Base-by-base conservation (phyloP, 1,139 yeast genomes). In the Sugiyamaella xylanicola region DNA sequence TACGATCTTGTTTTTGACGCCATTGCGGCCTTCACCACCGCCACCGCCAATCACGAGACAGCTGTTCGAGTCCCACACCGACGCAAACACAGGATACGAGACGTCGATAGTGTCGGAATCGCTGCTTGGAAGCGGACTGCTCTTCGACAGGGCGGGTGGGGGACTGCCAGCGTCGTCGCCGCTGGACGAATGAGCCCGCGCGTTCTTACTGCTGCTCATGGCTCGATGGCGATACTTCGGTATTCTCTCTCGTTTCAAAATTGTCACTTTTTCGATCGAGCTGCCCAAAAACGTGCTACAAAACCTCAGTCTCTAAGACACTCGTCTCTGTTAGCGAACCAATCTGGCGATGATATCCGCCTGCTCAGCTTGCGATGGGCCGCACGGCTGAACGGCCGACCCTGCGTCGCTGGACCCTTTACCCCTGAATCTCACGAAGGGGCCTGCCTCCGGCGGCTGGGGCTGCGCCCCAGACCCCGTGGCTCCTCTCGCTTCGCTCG, bases 11-110 rank as follows among this genome's bases (percentile, higher is more conserved):
- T 92, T 92, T 47, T 93, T 88, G 55, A 91, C 83, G 45, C 97
- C 97, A 67, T 89, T 85, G 74, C 68, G 85, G 15, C 96, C 96
- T 70, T 89, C 96, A 40, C 97, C 98, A 39, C 97, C 97, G 46
- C 98, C 99, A 43, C 99, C 99, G 4, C 91, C 83, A 27, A 87
- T 87, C 53, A 91, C 71, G 36, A 91, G 71, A 2, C 85, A 80
- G 61, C 78, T 75, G 63, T 84, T 79, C 63, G 82, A 78, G 54
- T 85, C 76, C 68, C 89, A 92, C 61, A 81, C 80, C 57, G 92
- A 85, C 1, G 89, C 95, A 65, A 86, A 87, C 15, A 90, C 79
- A 0, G 99, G 98, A 67, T 87, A 90, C 2, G 88, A 92, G 47
- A 86, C 76, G 64, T 85, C 84, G 56, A 65, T 17, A 20, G 43